These are phyloP conservation scores for Dictyostelium firmibasis DNA, from an alignment of 78 protist genomes.

Conservation along the genomic window DNA sequence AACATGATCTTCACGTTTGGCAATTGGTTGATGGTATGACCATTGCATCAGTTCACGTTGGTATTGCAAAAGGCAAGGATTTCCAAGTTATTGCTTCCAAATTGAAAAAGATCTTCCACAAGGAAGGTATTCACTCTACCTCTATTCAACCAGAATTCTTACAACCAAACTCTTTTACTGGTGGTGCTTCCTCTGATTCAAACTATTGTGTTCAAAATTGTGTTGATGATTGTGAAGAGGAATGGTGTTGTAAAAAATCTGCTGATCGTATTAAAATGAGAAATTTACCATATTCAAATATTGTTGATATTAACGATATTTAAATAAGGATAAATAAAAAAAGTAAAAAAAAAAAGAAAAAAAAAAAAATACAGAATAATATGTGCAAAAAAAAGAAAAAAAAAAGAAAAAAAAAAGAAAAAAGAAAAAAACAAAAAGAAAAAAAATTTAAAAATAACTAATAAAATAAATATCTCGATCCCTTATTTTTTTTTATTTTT, in stretches of 20 bases:
- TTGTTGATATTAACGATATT: neutral
- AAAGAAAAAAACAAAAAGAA: neutral
- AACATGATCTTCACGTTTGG: slow-evolving; percentile 92
- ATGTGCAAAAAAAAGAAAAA: neutral
- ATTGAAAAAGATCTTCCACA: slow-evolving; percentile 74
- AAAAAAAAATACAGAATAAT: too few relatives aligned
- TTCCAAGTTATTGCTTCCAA: neutral
- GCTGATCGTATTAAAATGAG: slow-evolving; percentile 22
- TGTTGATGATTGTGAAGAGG: slow-evolving; percentile 56
- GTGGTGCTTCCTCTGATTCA: neutral
- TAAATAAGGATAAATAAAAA: neutral
- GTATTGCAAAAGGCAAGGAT: neutral
- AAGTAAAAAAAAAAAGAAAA: neutral
- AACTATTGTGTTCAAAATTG: slow-evolving; percentile 70
- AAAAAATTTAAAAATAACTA: too few relatives aligned
- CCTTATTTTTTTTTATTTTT: too few relatives aligned
- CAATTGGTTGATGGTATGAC: slow-evolving; percentile 80
- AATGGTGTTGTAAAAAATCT: slow-evolving; percentile 79
- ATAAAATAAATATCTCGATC: too few relatives aligned
- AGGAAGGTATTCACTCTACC: slow-evolving; percentile 75
- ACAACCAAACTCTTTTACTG: neutral
- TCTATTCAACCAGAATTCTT: slow-evolving; percentile 88
- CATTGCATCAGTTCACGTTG: slow-evolving; percentile 84
- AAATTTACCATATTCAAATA: neutral
- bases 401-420: neutral